phyloP scores from a whole-genome alignment of 1,284 basidiomycete genomes.

The Mycena sp. region DNA sequence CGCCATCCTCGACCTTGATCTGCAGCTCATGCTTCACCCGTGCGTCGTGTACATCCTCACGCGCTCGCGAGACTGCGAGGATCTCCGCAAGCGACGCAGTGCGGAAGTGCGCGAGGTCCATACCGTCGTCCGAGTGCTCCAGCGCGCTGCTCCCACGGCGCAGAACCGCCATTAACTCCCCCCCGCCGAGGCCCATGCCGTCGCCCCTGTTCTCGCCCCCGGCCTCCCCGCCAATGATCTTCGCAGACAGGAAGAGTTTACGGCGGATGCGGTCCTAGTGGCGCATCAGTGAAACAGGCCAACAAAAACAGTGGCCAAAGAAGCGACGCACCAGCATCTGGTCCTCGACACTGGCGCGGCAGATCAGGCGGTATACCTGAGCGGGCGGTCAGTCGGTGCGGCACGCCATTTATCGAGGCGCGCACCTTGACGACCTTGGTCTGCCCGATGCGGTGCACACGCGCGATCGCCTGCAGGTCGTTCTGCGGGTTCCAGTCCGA shows the following conservation, averaged over 20 bases:
- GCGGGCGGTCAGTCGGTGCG: neutral
- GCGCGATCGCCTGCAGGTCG: slow-evolving; percentile 89
- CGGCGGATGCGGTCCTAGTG: slow-evolving; percentile 60
- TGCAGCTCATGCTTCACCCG: slow-evolving; percentile 54
- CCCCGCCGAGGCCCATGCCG: slow-evolving; percentile 44
- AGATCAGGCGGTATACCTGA: slow-evolving; percentile 66
- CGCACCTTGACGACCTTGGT: slow-evolving; percentile 85
- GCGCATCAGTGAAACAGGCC: neutral
- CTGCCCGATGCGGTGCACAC: slow-evolving; percentile 85
- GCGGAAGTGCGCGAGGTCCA: slow-evolving; percentile 54
- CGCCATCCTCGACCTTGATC: slow-evolving; percentile 30
- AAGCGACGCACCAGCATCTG: slow-evolving; percentile 58
- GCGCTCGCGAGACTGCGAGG: slow-evolving; percentile 51
- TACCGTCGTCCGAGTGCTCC: slow-evolving; percentile 45
- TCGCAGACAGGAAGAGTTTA: slow-evolving; percentile 69
- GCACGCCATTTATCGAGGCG: neutral
- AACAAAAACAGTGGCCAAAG: neutral
- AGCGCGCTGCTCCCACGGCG: slow-evolving; percentile 66
- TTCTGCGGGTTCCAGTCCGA: slow-evolving; percentile 86
- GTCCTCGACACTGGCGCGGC: slow-evolving; percentile 69
- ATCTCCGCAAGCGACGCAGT: slow-evolving; percentile 53
- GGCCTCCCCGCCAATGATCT: slow-evolving; percentile 57
- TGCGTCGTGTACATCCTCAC: slow-evolving; percentile 51
- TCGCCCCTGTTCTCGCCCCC: slow-evolving; percentile 31
- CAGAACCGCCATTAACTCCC: slow-evolving; percentile 64